Conservation (phyloP, 2,329 filamentous ascomycete genomes). For the Fusarium equiseti region DNA sequence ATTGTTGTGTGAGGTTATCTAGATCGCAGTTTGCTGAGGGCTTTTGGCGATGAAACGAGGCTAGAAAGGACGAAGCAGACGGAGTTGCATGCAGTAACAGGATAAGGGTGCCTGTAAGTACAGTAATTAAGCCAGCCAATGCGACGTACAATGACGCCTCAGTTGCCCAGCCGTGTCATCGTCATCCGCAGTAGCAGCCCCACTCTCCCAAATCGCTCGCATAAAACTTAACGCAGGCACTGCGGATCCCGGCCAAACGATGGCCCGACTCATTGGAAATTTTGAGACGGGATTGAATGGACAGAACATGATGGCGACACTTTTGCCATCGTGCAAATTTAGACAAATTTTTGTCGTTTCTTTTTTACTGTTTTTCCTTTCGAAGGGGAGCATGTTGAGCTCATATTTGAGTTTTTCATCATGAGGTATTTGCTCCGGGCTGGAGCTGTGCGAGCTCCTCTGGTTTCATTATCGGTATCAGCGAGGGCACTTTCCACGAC, state of each 20-base stretch:
- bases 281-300: slow-evolving; percentile 18
- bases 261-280: slow-evolving; percentile 44
- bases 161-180: slow-evolving; percentile 30
- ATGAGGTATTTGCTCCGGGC: slow-evolving; percentile 50
- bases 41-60: background rate
- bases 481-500: slow-evolving; percentile 45
- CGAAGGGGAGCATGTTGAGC: slow-evolving; percentile 34
- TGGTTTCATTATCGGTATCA: slow-evolving; percentile 32
- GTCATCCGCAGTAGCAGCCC: slow-evolving; percentile 39
- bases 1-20: background rate
- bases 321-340: slow-evolving; percentile 7
- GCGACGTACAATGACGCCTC: slow-evolving; percentile 41
- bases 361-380: background rate
- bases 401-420: slow-evolving; percentile 23
- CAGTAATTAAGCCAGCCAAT: background rate
- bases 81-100: slow-evolving; percentile 5
- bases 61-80: slow-evolving; percentile 9
- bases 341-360: slow-evolving; percentile 10
- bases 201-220: slow-evolving; percentile 21
- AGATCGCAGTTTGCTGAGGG: background rate
- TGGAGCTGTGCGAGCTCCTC: slow-evolving; percentile 42
- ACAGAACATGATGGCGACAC: slow-evolving; percentile 28
- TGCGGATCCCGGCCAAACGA: slow-evolving; percentile 33
- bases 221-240: slow-evolving; percentile 3
- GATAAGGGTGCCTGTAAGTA: background rate